Conservation (phyloP, 441 rosid genomes). For the Euphorbia corollata region DNA sequence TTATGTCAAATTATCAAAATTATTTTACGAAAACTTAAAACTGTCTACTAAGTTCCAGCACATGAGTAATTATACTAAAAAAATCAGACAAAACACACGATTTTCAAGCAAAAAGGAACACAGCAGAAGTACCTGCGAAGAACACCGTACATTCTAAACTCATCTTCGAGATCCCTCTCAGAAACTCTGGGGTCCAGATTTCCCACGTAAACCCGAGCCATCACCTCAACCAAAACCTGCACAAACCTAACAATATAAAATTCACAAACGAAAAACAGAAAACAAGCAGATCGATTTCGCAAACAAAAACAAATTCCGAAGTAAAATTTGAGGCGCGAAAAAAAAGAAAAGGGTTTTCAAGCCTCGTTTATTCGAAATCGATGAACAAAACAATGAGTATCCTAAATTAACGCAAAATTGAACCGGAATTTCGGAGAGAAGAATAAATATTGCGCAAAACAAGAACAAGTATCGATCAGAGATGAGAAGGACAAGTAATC, state of each 20-base stretch:
- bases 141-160: constrained; percentile 63
- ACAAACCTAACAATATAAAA: constrained; percentile 16
- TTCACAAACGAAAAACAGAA: neutral
- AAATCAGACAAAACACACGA: too few relatives aligned
- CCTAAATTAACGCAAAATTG: too few relatives aligned
- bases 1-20: neutral
- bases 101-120: neutral
- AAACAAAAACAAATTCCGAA: neutral
- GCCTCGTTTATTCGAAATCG: neutral
- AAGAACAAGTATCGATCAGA: neutral
- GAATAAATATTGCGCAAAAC: neutral
- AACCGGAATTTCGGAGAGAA: neutral
- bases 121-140: constrained; percentile 42
- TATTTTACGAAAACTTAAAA: neutral
- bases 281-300: neutral
- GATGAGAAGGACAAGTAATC: neutral
- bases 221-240: constrained; percentile 18
- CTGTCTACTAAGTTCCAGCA: neutral
- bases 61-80: neutral
- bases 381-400: neutral
- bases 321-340: neutral
- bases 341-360: neutral
- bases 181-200: constrained; percentile 62
- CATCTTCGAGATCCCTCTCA: constrained; percentile 78
- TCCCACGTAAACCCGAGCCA: constrained; percentile 74